Evolutionary conservation across 345 rosid species (phyloP).

Genomic region (Eucalyptus pauciflora): DNA sequence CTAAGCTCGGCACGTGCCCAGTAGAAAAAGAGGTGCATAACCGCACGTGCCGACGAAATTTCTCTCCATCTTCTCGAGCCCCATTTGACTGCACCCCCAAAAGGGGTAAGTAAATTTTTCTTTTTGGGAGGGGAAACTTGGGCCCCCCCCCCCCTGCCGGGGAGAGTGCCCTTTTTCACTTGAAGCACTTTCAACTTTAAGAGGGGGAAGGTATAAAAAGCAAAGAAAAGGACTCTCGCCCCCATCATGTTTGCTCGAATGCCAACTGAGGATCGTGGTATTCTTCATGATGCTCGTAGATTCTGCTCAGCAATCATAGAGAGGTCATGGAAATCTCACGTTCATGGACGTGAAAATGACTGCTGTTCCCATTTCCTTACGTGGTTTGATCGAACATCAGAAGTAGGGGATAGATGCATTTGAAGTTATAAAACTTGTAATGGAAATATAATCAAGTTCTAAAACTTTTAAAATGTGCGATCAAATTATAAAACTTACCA

Average conservation of each 20-base stretch:
- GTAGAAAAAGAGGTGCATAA: background rate
- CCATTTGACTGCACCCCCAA: background rate
- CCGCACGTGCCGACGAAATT: background rate
- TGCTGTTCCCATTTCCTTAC: background rate
- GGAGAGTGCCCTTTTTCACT: background rate
- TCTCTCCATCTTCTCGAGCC: background rate
- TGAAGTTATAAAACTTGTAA: no score
- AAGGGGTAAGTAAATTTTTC: background rate
- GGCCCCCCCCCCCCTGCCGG: background rate
- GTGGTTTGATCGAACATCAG: background rate
- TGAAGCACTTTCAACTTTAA: background rate
- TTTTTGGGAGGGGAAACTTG: background rate
- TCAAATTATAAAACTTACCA: no score
- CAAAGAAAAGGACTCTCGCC: background rate
- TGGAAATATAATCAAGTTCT: no score
- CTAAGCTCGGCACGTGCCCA: background rate
- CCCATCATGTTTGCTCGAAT: background rate
- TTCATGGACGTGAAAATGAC: background rate
- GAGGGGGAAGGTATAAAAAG: background rate
- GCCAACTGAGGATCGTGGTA: background rate
- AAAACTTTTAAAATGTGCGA: accelerated
- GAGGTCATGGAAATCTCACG: background rate
- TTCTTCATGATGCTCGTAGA: background rate
- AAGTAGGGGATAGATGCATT: accelerated
- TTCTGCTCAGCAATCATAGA: background rate